phyloP scores from a whole-genome alignment of 768 basidiomycete genomes.

The Boletus subcaerulescens region DNA sequence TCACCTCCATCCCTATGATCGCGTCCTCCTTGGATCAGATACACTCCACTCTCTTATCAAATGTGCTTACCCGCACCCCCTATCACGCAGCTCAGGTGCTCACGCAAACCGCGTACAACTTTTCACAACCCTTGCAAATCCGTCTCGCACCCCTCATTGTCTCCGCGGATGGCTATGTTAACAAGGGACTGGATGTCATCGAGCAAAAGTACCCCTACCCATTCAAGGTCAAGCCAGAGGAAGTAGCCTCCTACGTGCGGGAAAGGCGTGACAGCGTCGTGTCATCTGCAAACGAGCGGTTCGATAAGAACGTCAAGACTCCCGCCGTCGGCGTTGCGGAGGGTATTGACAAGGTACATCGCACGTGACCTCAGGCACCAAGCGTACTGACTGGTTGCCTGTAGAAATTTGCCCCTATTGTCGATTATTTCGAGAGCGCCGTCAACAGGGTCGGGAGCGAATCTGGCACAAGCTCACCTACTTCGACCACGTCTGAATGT shows the following conservation, averaged over 20 bases:
- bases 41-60: slow-evolving; percentile 55
- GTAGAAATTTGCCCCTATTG: slow-evolving; percentile 70
- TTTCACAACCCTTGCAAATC: slow-evolving; percentile 62
- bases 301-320: slow-evolving; percentile 62
- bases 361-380: slow-evolving; percentile 17
- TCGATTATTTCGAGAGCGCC: slow-evolving; percentile 66
- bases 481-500: slow-evolving; percentile 48
- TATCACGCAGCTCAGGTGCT: slow-evolving; percentile 65
- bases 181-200: slow-evolving; percentile 72
- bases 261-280: slow-evolving; percentile 54
- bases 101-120: slow-evolving; percentile 55
- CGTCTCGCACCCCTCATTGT: slow-evolving; percentile 64
- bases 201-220: slow-evolving; percentile 73
- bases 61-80: slow-evolving; percentile 59
- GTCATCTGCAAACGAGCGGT: slow-evolving; percentile 53
- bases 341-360: slow-evolving; percentile 67
- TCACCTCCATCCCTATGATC: slow-evolving; percentile 73
- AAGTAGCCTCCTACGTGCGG: slow-evolving; percentile 59
- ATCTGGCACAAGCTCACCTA: slow-evolving; percentile 43
- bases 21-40: slow-evolving; percentile 60
- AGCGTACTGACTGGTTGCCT: slow-evolving; percentile 9
- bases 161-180: slow-evolving; percentile 62
- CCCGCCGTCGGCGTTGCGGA: slow-evolving; percentile 62
- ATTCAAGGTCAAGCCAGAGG: slow-evolving; percentile 71
- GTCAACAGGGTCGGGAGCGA: slow-evolving; percentile 48